These are phyloP conservation scores for Silene uniflora DNA, from an alignment of 148 eudicot genomes.

Conservation along the genomic window DNA sequence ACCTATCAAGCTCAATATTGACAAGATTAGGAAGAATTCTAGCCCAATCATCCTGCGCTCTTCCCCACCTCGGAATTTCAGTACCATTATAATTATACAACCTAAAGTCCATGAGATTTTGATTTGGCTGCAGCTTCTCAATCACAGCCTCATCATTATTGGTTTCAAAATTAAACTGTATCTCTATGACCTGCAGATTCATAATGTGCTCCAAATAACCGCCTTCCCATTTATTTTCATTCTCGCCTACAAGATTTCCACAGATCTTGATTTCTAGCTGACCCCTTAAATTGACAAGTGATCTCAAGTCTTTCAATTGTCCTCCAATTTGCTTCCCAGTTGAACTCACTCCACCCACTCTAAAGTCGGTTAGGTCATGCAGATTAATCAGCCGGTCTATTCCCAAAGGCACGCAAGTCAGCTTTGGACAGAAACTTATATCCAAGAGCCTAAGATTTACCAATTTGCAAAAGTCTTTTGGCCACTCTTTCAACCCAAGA, in stretches of 20 bases:
- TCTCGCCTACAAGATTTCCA: too few relatives aligned
- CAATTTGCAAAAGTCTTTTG: too few relatives aligned
- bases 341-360: too few relatives aligned
- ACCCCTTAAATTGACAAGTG: too few relatives aligned
- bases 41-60: background rate
- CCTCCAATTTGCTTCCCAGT: too few relatives aligned
- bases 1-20: background rate
- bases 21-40: constrained; percentile 15
- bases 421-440: too few relatives aligned
- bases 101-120: background rate
- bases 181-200: background rate
- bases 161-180: background rate
- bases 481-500: background rate
- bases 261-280: background rate
- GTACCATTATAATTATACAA: background rate
- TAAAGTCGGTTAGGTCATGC: too few relatives aligned
- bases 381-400: too few relatives aligned
- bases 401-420: too few relatives aligned
- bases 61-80: constrained; percentile 23
- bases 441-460: too few relatives aligned
- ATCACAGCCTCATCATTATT: constrained; percentile 12
- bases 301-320: too few relatives aligned
- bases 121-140: constrained; percentile 20
- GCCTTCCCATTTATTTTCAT: background rate
- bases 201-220: constrained; percentile 5